Evolutionary conservation across 768 basidiomycete species (phyloP), one percentile per base, ranked within the genome.

Genomic region (Lactifluus echinatus): DNA sequence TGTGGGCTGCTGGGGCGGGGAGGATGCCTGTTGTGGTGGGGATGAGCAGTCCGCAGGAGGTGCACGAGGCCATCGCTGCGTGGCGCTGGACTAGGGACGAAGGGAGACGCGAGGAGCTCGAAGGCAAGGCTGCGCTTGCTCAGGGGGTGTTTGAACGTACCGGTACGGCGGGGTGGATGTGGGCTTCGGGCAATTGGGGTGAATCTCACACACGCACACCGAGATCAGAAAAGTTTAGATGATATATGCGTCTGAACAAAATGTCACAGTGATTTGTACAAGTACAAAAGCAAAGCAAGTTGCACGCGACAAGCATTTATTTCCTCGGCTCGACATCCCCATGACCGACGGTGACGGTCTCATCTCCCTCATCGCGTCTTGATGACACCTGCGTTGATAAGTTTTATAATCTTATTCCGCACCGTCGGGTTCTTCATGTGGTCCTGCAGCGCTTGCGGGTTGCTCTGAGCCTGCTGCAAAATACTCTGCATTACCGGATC

Each of bases 401-500:
- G 77, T 73, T 94, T 94, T 75, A 83, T 79, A 61, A 96, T 89
- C 77, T 94, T 95, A 55, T 76, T 70, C 40, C 80, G 79, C 31
- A 94, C 84, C 33, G 76, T 70, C 8, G 91, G 86, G 66, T 94
- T 96, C 81, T 93, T 92, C 87, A 98, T 87, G 73, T 99, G 95
- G 65, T 96, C 92, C 70, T 90, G 87, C 57, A 99, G 75, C 23
- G 94, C 90, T 44, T 80, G 76, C 6, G 96, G 95, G 71, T 97
- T 84, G 49, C 73, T 66, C 73, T 99, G 95, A 7, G 93, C 92
- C 73, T 98, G 94, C 69, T 94, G 89, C 66, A 99, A 70, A 63
- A 99, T 96, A 56, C 83, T 83, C 72, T 96, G 89, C 89, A 96
- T 95, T 62, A 95, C 75, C 8, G 93, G 91, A 69, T 93, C 93